These are phyloP conservation scores for Dendrobium chrysotoxum DNA, from an alignment of 106 monocot species.

Conservation along the genomic window DNA sequence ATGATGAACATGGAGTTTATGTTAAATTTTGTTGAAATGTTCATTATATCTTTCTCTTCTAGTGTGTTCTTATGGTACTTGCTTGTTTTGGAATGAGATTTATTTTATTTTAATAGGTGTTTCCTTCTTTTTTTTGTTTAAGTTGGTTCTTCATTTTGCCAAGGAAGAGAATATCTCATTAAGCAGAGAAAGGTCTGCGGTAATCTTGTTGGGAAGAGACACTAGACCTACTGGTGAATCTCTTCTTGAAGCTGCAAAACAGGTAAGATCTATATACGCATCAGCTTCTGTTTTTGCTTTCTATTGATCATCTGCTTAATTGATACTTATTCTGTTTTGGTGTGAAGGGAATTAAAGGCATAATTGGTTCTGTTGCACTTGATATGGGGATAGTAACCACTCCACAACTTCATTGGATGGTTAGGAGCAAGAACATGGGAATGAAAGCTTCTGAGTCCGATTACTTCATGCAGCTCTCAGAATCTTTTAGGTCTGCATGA, in stretches of 20 bases:
- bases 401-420: conserved; percentile 98
- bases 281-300: neutral
- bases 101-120: neutral
- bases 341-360: conserved; percentile 58
- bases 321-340: neutral
- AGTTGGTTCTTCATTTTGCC: conserved; percentile 62
- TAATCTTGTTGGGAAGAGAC: conserved; percentile 85
- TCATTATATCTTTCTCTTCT: neutral
- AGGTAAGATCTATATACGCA: conserved; percentile 23
- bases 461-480: conserved; percentile 68
- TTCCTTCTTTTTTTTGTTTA: neutral
- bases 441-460: conserved; percentile 53
- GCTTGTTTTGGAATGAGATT: neutral
- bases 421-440: conserved; percentile 65
- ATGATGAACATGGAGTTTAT: neutral
- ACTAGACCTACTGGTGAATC: conserved; percentile 79
- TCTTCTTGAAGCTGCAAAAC: conserved; percentile 70
- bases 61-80: neutral
- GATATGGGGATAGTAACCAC: conserved; percentile 93
- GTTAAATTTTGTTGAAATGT: neutral
- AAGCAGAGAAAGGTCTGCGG: conserved; percentile 35
- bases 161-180: conserved; percentile 66
- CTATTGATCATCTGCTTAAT: neutral
- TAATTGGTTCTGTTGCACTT: conserved; percentile 61
- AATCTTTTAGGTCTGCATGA: conserved; percentile 59